A percentile compares a stretch with the other conserved stretches of the same genome.
Evolutionary conservation across 805 yeast genomes (phyloP).

Genomic region (Metahyphopichia silvanorum): DNA sequence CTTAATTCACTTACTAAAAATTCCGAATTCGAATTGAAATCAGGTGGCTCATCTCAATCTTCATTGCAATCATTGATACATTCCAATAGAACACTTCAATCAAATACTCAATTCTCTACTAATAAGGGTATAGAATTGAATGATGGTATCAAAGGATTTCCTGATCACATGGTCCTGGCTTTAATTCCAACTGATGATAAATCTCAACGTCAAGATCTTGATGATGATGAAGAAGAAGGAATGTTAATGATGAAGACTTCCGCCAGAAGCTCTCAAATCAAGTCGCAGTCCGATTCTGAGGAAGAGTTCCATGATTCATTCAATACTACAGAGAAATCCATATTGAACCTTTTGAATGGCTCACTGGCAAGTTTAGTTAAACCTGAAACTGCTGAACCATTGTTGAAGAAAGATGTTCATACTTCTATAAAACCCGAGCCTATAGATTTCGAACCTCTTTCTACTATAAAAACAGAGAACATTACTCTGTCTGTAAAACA

Average conservation of each 20-base stretch:
- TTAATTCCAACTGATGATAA: constrained; percentile 20
- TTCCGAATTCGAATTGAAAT: constrained; percentile 20
- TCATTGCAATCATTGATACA: constrained; percentile 34
- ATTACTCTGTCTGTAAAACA: neutral
- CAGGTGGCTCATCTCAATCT: constrained; percentile 39
- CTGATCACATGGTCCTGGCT: constrained; percentile 33
- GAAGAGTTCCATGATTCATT: constrained; percentile 26
- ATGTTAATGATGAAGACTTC: neutral
- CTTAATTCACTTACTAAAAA: constrained; percentile 26
- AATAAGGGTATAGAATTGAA: constrained; percentile 31
- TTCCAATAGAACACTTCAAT: constrained; percentile 24
- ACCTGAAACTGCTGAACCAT: neutral
- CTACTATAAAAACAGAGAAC: neutral
- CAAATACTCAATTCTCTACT: constrained; percentile 11
- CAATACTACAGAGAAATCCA: constrained; percentile 38
- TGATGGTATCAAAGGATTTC: constrained; percentile 43
- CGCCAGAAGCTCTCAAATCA: neutral
- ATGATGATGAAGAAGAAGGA: constrained; percentile 2
- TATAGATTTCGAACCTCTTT: neutral
- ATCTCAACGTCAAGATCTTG: constrained; percentile 8
- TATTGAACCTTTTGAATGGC: constrained; percentile 33
- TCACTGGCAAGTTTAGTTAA: constrained; percentile 3
- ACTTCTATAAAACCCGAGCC: too few relatives aligned
- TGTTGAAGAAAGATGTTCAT: too few relatives aligned
- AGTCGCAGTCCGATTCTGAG: constrained; percentile 4